Base-by-base conservation (phyloP, 2,329 filamentous ascomycete genomes). In the Neocatenulostroma microsporum region DNA sequence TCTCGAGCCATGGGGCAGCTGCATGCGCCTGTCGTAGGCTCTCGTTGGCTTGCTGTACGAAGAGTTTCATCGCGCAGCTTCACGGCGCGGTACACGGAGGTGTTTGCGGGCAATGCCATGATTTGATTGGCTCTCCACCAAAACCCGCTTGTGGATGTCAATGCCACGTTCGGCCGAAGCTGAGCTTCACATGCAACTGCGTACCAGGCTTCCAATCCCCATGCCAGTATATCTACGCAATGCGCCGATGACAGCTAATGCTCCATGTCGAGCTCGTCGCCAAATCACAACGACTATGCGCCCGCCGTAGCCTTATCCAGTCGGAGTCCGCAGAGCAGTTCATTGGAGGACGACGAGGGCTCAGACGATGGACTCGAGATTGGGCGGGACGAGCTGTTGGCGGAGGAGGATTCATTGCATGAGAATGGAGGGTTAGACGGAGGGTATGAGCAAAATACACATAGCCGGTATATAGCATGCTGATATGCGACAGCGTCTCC, bases 301-400 rank as follows among this genome's bases (percentile, higher is more conserved):
- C 58, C 56, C 48, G 60, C 62, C 53, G 53, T 66, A 61, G 62
- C 66, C 43, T 68, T 66, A 24, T 66, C 64, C 30, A 68, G 65
- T 50, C 63, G 64, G 42, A 49, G 47, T 37, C 58, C 59, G 34
- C 55, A 55, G 28, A 58, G 59, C 33, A 55, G 55, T 27, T 54
- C 35, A 26, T 33, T 32, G 14, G 55, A 62, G 36, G 58, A 62
- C 44, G 40, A 52, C 21, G 34, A 37, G 11, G 12, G 14, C 20
- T 54, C 50, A 28, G 49, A 53, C 33, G 55, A 58, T 47, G 55
- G 51, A 28, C 49, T 54, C 38, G 53, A 54, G 27, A 35, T 53
- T 21, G 70, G 74, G 55, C 66, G 77, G 44, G 65, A 70, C 48
- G 63, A 70, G 44, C 56, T 60, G 20, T 52, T 68, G 38, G 46